Evolutionary conservation across 257 asterid genomes (phyloP), one percentile per base, ranked within the genome.

Genomic region (Catharanthus roseus): DNA sequence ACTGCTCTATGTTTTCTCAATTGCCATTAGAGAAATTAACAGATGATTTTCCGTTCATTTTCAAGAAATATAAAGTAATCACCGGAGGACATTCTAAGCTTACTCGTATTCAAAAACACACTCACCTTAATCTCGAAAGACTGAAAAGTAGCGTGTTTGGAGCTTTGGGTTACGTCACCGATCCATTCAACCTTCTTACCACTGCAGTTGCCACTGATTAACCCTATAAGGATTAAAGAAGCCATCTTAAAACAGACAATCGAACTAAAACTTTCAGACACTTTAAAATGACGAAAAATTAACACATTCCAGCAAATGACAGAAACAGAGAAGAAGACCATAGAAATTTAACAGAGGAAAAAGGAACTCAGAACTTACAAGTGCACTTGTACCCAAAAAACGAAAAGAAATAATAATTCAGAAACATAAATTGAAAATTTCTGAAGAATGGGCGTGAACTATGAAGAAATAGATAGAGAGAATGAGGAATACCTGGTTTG

Each of bases 81-180:
- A 50, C 65, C 15, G 34, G 1, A 36, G 42, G 54, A 36, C 11
- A 23, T 10, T 0, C 12, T 36, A 9, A 53, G 24, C 21, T 60
- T 7, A 63, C 53, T 5, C 4, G 5, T 39, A 13, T 56, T 39
- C 18, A 47, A 50, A 7, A 49, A 16, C 58, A 36, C 42, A 34
- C 71, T 67, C 41, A 77, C 85, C 82, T 77, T 77, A 53, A 77
- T 63, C 70, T 81, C 85, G 73, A 77, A 49, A 12, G 76, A 66
- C 44, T 60, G 72, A 34, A 70, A 69, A 36, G 67, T 76, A 72
- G 56, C 50, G 63, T 8, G 33, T 71, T 72, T 80, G 64, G 75
- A 76, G 77, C 23, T 71, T 57, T 44, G 72, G 53, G 66, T 61
- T 36, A 53, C 78, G 70, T 69, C 77, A 36, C 66, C 71, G 19